Percentiles rank a stretch among this genome's conserved stretches.
Evolutionary conservation across 2,329 filamentous ascomycete genomes (phyloP).

Genomic region (Ophiostoma himal-ulmi): DNA sequence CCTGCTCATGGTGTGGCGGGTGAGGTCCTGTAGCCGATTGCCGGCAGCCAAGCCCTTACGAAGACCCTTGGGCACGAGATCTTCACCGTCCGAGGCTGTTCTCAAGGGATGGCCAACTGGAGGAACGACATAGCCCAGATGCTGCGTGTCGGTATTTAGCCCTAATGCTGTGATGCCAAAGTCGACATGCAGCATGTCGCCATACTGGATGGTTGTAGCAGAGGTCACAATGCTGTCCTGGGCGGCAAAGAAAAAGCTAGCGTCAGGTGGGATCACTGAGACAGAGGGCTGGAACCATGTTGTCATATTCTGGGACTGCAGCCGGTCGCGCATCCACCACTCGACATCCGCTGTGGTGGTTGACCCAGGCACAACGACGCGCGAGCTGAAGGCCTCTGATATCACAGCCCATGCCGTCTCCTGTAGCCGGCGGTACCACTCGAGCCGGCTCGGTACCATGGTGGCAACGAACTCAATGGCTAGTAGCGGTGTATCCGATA

Average conservation of each 20-base stretch:
- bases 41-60: conserved; percentile 41
- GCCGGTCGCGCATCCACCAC: conserved; percentile 48
- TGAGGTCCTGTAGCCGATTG: conserved; percentile 46
- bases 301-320: conserved; percentile 45
- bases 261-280: conserved; percentile 35
- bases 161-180: conserved; percentile 34
- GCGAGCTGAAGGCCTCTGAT: conserved; percentile 60
- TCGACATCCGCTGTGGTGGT: conserved; percentile 44
- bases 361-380: conserved; percentile 38
- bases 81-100: conserved; percentile 32
- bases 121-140: conserved; percentile 44
- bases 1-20: conserved; percentile 37
- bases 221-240: conserved; percentile 20
- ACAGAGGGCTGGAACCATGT: conserved; percentile 49
- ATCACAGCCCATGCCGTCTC: conserved; percentile 61
- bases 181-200: conserved; percentile 46
- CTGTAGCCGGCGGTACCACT: conserved; percentile 42
- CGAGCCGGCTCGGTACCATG: conserved; percentile 37
- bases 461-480: conserved; percentile 43
- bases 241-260: background rate
- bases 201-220: conserved; percentile 35
- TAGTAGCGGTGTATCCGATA: conserved; percentile 39
- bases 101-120: conserved; percentile 33
- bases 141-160: conserved; percentile 37
- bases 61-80: conserved; percentile 39